phyloP scores from a whole-genome alignment of 2,329 filamentous ascomycete species.

The Colletotrichum euphorbiae region DNA sequence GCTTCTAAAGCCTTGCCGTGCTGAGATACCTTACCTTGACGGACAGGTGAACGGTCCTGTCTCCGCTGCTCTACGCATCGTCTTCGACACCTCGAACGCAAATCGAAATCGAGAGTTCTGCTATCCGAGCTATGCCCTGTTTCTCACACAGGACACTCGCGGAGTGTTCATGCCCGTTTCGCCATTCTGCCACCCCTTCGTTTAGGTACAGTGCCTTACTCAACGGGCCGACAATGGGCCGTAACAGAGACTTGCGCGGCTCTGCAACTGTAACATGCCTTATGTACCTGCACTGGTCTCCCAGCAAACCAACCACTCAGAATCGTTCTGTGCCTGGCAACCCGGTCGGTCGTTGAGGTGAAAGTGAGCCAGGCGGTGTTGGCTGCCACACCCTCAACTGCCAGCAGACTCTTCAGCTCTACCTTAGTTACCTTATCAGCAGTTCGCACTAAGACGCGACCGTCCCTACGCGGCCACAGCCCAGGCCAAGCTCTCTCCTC shows the following conservation, averaged over 20 bases:
- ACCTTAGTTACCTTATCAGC: slow-evolving; percentile 4
- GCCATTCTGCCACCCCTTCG: slow-evolving; percentile 5
- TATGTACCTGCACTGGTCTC: slow-evolving; percentile 16
- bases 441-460: slow-evolving; percentile 31
- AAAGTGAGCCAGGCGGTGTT: background rate
- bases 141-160: background rate
- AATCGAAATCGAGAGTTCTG: background rate
- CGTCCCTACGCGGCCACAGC: slow-evolving; percentile 24
- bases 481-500: slow-evolving; percentile 23
- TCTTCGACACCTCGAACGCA: background rate
- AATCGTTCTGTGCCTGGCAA: slow-evolving; percentile 25
- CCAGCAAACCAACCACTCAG: slow-evolving; percentile 11
- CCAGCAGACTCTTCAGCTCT: slow-evolving; percentile 5
- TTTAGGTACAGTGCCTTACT: slow-evolving; percentile 13
- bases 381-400: slow-evolving; percentile 30
- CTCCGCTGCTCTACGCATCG: background rate
- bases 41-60: slow-evolving; percentile 2
- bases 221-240: slow-evolving; percentile 31
- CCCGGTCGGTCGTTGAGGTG: slow-evolving; percentile 21
- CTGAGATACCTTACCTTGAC: background rate
- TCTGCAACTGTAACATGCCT: slow-evolving; percentile 25
- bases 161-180: slow-evolving; percentile 3
- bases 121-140: background rate
- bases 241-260: slow-evolving; percentile 28
- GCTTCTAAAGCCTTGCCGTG: background rate